Conservation (phyloP, 306 rosid species). For the Clitoria ternatea region DNA sequence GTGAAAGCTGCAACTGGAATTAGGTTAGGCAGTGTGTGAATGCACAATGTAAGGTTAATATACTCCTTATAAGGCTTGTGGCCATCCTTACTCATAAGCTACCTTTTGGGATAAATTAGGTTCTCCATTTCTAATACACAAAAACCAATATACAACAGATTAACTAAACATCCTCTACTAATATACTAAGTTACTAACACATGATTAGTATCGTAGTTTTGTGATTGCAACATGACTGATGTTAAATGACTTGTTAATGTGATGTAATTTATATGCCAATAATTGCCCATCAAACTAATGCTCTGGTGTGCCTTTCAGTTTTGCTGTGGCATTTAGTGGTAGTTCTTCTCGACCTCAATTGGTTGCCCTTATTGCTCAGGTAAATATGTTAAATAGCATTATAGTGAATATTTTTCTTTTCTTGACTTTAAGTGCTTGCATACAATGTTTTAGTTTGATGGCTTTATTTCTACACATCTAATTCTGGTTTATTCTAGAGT, state of each 20-base stretch:
- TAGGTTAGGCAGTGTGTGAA: constrained; percentile 1
- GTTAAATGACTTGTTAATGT: constrained; percentile 18
- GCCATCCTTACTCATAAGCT: no score
- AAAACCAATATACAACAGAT: neutral
- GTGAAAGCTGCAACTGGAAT: neutral
- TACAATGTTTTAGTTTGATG: neutral
- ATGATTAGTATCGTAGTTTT: constrained; percentile 10
- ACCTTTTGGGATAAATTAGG: no score
- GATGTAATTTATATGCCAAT: neutral
- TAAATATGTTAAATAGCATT: constrained; percentile 33
- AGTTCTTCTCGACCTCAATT: constrained; percentile 78
- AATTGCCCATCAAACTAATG: constrained; percentile 14
- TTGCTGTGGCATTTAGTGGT: constrained; percentile 83
- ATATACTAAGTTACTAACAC: neutral
- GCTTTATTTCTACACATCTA: constrained; percentile 11
- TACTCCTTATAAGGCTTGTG: no score
- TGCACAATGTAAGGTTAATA: no score
- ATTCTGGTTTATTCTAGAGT: neutral
- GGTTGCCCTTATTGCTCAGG: constrained; percentile 97
- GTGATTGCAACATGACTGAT: constrained; percentile 8
- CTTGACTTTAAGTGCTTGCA: constrained; percentile 20
- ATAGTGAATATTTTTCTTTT: constrained; percentile 8
- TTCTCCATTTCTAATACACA: no score
- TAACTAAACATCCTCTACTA: neutral
- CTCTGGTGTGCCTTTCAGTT: constrained; percentile 46